Percentiles rank a stretch among this genome's conserved stretches.
Conservation (phyloP, 2,329 filamentous ascomycete genomes). For the Colletotrichum scovillei region DNA sequence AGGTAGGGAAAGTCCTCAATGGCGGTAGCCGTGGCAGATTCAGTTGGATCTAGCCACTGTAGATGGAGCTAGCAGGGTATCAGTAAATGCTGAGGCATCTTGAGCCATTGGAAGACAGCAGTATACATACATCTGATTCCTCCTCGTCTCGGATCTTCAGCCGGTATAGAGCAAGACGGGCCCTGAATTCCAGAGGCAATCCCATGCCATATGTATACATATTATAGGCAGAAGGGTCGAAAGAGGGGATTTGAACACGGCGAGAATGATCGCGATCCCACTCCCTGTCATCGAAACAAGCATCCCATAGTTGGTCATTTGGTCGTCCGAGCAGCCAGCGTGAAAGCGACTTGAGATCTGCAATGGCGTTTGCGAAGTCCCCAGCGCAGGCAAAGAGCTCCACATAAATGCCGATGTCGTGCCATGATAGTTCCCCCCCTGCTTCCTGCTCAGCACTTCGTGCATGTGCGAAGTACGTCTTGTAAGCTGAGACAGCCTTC, state of each 20-base stretch:
- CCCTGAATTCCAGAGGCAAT: constrained; percentile 83
- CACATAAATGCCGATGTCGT: constrained; percentile 85
- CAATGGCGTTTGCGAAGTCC: constrained; percentile 74
- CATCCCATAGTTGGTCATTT: constrained; percentile 79
- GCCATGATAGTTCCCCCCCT: constrained; percentile 71
- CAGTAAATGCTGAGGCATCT: constrained; percentile 24
- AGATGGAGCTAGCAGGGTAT: constrained; percentile 68
- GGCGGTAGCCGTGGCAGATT: constrained; percentile 33
- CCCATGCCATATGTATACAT: constrained; percentile 74
- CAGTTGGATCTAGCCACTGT: constrained; percentile 72
- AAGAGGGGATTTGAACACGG: constrained; percentile 71
- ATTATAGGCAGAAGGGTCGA: constrained; percentile 64
- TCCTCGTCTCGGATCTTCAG: constrained; percentile 73
- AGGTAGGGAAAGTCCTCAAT: constrained; percentile 76
- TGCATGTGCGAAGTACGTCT: constrained; percentile 57
- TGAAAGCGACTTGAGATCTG: constrained; percentile 76
- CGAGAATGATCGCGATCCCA: constrained; percentile 84
- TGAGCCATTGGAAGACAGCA: neutral
- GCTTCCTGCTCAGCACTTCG: constrained; percentile 40
- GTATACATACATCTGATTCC: constrained; percentile 77
- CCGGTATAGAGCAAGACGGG: constrained; percentile 87
- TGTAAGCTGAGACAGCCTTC: constrained; percentile 61
- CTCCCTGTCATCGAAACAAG: constrained; percentile 82
- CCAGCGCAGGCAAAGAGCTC: constrained; percentile 79
- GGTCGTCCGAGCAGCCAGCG: constrained; percentile 86